phyloP scores from a whole-genome alignment of 1,139 yeast species.

The Kodamaea suecica region DNA sequence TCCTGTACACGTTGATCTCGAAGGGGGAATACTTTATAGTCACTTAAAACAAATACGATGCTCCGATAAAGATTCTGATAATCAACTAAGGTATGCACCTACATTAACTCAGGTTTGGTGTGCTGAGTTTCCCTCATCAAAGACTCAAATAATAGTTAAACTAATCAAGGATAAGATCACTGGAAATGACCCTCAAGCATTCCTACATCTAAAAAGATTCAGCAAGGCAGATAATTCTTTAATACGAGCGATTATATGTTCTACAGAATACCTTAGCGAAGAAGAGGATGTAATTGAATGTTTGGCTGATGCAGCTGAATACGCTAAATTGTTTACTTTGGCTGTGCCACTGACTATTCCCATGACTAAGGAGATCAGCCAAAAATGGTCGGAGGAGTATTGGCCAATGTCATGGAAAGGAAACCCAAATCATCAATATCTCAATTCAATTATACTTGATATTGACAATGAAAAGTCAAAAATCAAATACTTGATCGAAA shows the following conservation, averaged over 20 bases:
- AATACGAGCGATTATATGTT: slow-evolving; percentile 25
- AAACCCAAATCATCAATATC: slow-evolving; percentile 74
- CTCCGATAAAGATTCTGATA: slow-evolving; percentile 16
- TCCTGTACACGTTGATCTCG: slow-evolving; percentile 38
- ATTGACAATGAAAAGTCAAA: slow-evolving; percentile 39
- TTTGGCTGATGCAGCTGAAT: slow-evolving; percentile 1
- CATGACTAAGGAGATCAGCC: slow-evolving; percentile 57
- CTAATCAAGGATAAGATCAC: slow-evolving; percentile 27
- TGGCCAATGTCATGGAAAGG: slow-evolving; percentile 98
- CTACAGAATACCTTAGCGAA: slow-evolving; percentile 17
- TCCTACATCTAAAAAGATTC: slow-evolving; percentile 36
- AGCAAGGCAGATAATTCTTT: slow-evolving; percentile 17
- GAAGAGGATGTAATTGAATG: slow-evolving; percentile 8
- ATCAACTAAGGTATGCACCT: slow-evolving; percentile 26
- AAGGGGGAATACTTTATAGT: slow-evolving; percentile 45
- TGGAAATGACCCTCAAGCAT: slow-evolving; percentile 25
- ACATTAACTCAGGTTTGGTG: slow-evolving; percentile 56
- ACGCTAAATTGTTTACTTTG: slow-evolving; percentile 7
- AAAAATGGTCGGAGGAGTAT: slow-evolving; percentile 58
- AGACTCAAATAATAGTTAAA: slow-evolving; percentile 26
- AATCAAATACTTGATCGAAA: slow-evolving; percentile 31
- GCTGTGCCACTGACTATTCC: slow-evolving; percentile 56
- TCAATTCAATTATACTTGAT: slow-evolving; percentile 52
- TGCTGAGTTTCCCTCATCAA: slow-evolving; percentile 31
- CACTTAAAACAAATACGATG: slow-evolving; percentile 48